Conservation (phyloP, 2,329 filamentous ascomycete genomes). For the Trichoderma sp. region DNA sequence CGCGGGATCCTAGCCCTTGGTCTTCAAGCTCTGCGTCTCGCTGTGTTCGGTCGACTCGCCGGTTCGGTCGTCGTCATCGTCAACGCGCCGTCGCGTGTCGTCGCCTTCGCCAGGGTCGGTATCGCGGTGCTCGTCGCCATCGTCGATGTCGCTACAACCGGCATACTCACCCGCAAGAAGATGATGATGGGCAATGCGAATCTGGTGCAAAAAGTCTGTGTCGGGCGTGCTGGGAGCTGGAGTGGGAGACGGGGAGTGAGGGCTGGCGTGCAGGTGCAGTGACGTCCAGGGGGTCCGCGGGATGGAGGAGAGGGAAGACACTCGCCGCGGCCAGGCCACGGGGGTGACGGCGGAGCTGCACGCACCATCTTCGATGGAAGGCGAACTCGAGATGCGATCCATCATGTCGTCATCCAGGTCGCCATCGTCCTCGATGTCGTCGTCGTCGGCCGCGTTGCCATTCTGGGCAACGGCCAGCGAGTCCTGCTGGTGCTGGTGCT, state of each 20-base stretch:
- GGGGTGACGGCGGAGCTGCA: slow-evolving; percentile 52
- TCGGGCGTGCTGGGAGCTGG: slow-evolving; percentile 31
- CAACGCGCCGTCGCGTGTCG: slow-evolving; percentile 30
- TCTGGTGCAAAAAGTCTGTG: slow-evolving; percentile 15
- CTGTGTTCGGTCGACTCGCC: neutral
- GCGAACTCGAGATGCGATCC: slow-evolving; percentile 98
- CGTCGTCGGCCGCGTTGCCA: slow-evolving; percentile 62
- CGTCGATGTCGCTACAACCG: slow-evolving; percentile 20
- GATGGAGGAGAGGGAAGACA: slow-evolving; percentile 44
- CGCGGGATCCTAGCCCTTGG: slow-evolving; percentile 25
- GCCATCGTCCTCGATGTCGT: slow-evolving; percentile 67
- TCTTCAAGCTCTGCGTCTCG: slow-evolving; percentile 15
- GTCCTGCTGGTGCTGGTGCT: slow-evolving; percentile 54
- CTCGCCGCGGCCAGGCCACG: slow-evolving; percentile 48
- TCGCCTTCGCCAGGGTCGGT: slow-evolving; percentile 35
- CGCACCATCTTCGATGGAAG: slow-evolving; percentile 99
- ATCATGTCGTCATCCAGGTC: slow-evolving; percentile 89
- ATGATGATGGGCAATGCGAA: slow-evolving; percentile 38
- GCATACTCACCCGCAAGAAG: slow-evolving; percentile 49
- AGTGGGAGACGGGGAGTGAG: slow-evolving; percentile 33
- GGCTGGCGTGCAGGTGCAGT: slow-evolving; percentile 31
- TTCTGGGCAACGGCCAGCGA: slow-evolving; percentile 63
- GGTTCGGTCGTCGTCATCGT: neutral
- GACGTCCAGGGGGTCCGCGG: slow-evolving; percentile 43
- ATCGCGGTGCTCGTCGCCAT: slow-evolving; percentile 31